These are phyloP conservation scores for Suillus paluster DNA, from an alignment of 768 basidiomycete genomes.

Conservation along the genomic window DNA sequence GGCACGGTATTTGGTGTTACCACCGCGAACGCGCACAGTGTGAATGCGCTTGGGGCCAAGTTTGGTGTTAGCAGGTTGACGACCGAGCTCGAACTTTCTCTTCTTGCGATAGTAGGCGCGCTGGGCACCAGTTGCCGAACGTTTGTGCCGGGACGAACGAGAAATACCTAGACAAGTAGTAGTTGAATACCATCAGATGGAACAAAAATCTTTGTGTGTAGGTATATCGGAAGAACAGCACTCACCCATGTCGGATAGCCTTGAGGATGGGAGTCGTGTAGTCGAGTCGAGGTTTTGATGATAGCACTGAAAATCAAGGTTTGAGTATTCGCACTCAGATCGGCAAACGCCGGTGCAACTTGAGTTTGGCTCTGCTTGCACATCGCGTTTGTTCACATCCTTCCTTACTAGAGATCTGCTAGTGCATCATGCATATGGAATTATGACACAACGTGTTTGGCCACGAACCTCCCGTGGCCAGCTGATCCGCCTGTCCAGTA, in stretches of 20 bases:
- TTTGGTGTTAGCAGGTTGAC: constrained; percentile 97
- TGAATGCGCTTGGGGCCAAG: constrained; percentile 95
- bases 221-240: constrained; percentile 35
- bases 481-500: neutral
- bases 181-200: constrained; percentile 10
- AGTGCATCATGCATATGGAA: neutral
- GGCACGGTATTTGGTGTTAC: constrained; percentile 94
- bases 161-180: constrained; percentile 77
- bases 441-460: neutral
- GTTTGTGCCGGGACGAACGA: constrained; percentile 96
- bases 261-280: constrained; percentile 63
- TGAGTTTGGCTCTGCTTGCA: constrained; percentile 25
- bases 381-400: too few relatives aligned
- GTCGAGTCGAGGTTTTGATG: constrained; percentile 55
- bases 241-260: constrained; percentile 78
- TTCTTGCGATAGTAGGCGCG: constrained; percentile 98
- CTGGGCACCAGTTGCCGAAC: constrained; percentile 90
- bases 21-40: constrained; percentile 93
- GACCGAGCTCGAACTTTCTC: constrained; percentile 99
- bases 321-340: constrained; percentile 36
- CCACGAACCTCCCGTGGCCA: neutral
- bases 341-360: constrained; percentile 19
- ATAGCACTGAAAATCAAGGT: constrained; percentile 48
- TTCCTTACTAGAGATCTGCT: neutral
- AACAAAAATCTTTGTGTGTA: constrained; percentile 10